Percentiles rank a stretch among this genome's conserved stretches.
These are phyloP conservation scores for Stevia rebaudiana DNA, from an alignment of 140 eudicot species.

Conservation along the genomic window DNA sequence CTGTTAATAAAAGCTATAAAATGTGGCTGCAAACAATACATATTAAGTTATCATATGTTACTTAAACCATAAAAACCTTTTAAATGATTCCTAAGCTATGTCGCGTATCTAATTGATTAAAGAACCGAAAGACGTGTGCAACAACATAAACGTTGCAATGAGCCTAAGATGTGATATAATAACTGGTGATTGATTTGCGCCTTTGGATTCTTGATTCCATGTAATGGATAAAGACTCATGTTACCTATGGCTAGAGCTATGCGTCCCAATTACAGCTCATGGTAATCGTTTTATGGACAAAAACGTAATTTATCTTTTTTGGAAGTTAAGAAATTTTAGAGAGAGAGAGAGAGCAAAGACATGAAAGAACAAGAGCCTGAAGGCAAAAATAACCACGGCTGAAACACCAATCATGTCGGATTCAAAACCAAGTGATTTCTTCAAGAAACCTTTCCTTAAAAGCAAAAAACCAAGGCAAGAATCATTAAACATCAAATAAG, in stretches of 20 bases:
- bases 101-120: neutral
- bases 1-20: neutral
- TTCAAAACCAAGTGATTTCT: slow-evolving; percentile 41
- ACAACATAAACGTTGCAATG: slow-evolving; percentile 7
- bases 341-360: slow-evolving; percentile 65
- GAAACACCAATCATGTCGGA: slow-evolving; percentile 50
- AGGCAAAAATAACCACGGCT: slow-evolving; percentile 42
- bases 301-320: slow-evolving; percentile 45
- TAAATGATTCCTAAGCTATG: neutral
- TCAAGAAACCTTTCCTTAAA: slow-evolving; percentile 51
- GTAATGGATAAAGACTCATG: neutral
- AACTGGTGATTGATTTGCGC: neutral
- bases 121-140: neutral
- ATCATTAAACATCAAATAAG: too few relatives aligned
- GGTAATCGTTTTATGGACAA: slow-evolving; percentile 12
- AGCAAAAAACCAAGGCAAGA: too few relatives aligned
- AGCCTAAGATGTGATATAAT: neutral
- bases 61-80: neutral
- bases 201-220: neutral
- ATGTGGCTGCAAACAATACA: neutral
- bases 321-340: slow-evolving; percentile 74
- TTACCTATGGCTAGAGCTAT: slow-evolving; percentile 18
- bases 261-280: neutral
- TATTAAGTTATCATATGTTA: neutral
- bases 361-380: slow-evolving; percentile 54